Base-by-base conservation (phyloP, 768 basidiomycete species). In the Hysterangium stoloniferum region DNA sequence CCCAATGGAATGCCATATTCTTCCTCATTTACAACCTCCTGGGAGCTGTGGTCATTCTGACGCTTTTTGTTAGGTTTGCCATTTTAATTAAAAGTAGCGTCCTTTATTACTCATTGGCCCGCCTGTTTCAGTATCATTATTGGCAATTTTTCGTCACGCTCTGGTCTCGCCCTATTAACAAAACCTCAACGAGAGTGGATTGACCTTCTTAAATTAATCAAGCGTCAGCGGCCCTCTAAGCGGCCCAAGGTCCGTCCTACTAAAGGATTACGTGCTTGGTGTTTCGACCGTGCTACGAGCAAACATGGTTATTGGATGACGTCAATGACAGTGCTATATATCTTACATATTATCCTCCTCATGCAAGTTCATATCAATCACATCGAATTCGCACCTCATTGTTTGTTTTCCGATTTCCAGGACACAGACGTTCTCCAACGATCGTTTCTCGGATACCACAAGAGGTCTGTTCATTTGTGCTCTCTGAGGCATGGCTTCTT, bases 261-360 rank as follows among this genome's bases (percentile, higher is more conserved):
- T 0, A 73, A 66, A 54, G 55, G 58, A 0, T 58, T 91, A 27
- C 74, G 84, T 46, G 71, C 75, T 19, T 97, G 95, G 93, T 97
- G 95, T 63, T 95, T 81, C 61, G 86, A 94, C 50, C 78, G 92
- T 25, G 94, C 95, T 0, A 80, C 91, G 13, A 74, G 81, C 54
- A 98, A 97, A 64, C 86, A 92, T 59, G 95, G 95, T 2, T 91
- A 84, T 80, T 98, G 94, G 94, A 77, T 85, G 5, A 71, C 83
- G 51, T 68, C 68, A 43, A 86, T 94, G 77, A 92, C 90, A 0
- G 62, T 78, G 3, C 62, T 95, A 20, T 94, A 92, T 59, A 63
- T 87, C 17, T 35, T 87, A 15, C 94, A 97, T 62, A 88, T 96
- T 37, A 60, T 88, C 29, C 79, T 80, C 1, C 72, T 97, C 52